These are phyloP conservation scores for Boletales sp. DNA, from an alignment of 768 basidiomycete species.

Conservation along the genomic window DNA sequence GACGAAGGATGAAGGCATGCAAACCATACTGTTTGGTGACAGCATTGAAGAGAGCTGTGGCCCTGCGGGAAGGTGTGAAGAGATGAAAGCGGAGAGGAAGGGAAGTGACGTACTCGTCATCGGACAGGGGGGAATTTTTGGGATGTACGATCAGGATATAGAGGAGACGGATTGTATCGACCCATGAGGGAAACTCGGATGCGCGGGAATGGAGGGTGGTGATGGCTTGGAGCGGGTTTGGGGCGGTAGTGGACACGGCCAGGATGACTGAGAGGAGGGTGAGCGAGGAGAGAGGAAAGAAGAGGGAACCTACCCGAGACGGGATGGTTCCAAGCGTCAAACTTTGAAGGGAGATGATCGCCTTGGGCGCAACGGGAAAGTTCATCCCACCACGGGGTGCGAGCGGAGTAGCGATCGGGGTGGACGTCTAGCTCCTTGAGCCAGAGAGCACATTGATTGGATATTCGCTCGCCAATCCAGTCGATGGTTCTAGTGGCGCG, in stretches of 20 bases:
- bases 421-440: constrained; percentile 57
- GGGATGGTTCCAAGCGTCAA: constrained; percentile 87
- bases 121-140: constrained; percentile 59
- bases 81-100: constrained; percentile 1
- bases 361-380: constrained; percentile 73
- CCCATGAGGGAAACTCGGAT: constrained; percentile 75
- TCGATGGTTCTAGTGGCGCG: constrained; percentile 80
- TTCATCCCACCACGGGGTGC: constrained; percentile 89
- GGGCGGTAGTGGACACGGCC: constrained; percentile 77
- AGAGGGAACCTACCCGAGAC: constrained; percentile 56
- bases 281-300: constrained; percentile 11
- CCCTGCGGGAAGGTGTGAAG: constrained; percentile 41
- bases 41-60: constrained; percentile 76
- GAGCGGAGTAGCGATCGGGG: constrained; percentile 36
- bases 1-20: constrained; percentile 66
- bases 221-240: constrained; percentile 79
- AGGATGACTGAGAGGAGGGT: constrained; percentile 56
- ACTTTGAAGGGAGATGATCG: constrained; percentile 65
- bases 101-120: constrained; percentile 65
- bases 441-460: constrained; percentile 63
- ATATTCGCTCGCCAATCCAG: constrained; percentile 78
- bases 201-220: constrained; percentile 66
- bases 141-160: constrained; percentile 82
- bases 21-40: constrained; percentile 85
- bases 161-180: constrained; percentile 65